A percentile compares a stretch with the other conserved stretches of the same genome.
These are phyloP conservation scores for Myriosclerotinia duriaeana DNA, from an alignment of 2,329 filamentous ascomycete genomes.

Conservation along the genomic window DNA sequence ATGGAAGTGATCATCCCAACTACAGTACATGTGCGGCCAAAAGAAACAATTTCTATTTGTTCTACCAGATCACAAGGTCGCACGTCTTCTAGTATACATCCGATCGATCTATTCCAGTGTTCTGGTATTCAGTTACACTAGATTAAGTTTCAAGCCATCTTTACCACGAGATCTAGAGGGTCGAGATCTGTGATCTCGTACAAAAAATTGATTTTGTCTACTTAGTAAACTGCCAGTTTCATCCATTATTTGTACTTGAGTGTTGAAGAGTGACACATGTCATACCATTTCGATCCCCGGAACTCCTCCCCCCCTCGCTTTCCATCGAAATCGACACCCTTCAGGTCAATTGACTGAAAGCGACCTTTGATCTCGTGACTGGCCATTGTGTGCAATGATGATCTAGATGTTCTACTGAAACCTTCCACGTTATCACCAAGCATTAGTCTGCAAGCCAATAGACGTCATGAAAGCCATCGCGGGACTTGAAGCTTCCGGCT, in stretches of 20 bases:
- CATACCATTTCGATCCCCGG: constrained; percentile 3
- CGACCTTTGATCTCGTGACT: neutral
- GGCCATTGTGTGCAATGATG: neutral
- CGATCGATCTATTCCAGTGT: constrained; percentile 4
- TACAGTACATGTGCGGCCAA: neutral
- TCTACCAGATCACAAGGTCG: neutral
- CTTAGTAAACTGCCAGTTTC: neutral
- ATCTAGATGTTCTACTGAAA: neutral
- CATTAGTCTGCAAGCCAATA: neutral
- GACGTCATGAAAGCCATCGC: neutral
- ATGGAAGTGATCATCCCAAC: neutral
- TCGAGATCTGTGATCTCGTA: constrained; percentile 1
- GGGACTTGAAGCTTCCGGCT: neutral
- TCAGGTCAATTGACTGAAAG: neutral
- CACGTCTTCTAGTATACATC: constrained; percentile 1
- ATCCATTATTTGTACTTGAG: neutral
- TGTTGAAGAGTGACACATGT: neutral
- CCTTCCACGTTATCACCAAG: neutral
- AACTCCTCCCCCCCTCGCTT: neutral
- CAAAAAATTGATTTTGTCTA: neutral
- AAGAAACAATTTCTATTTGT: neutral
- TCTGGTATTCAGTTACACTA: constrained; percentile 14
- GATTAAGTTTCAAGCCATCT: constrained; percentile 2
- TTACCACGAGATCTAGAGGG: neutral
- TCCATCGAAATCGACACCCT: neutral